These are phyloP conservation scores for Calonectria pseudoturangicola DNA, from an alignment of 2,329 filamentous ascomycete species.

Conservation along the genomic window DNA sequence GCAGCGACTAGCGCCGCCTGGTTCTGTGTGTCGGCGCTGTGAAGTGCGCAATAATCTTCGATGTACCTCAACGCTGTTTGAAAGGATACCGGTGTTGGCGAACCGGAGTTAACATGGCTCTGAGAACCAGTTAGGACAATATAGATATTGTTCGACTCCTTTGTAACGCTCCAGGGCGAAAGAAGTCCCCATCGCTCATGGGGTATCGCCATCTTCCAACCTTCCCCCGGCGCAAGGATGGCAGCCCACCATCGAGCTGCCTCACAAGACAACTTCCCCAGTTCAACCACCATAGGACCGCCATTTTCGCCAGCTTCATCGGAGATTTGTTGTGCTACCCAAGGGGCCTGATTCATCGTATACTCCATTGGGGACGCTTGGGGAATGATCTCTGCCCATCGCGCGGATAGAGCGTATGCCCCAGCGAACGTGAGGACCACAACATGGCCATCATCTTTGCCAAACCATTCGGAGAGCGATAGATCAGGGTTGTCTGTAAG, in stretches of 20 bases:
- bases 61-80: background rate
- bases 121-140: background rate
- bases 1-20: background rate
- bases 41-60: background rate
- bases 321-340: background rate
- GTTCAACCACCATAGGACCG: slow-evolving; percentile 4
- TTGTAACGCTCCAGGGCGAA: slow-evolving; percentile 38
- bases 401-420: slow-evolving; percentile 40
- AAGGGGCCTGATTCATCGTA: slow-evolving; percentile 30
- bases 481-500: slow-evolving; percentile 11
- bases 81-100: background rate
- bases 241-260: slow-evolving; percentile 41
- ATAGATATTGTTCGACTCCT: slow-evolving; percentile 1
- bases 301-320: background rate
- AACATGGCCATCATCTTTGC: slow-evolving; percentile 35
- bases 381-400: slow-evolving; percentile 33
- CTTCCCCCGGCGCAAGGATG: slow-evolving; percentile 37
- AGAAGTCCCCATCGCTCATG: slow-evolving; percentile 30
- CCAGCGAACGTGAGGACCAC: slow-evolving; percentile 33
- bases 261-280: slow-evolving; percentile 19
- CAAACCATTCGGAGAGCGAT: slow-evolving; percentile 24
- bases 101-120: background rate
- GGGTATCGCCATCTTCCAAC: slow-evolving; percentile 38
- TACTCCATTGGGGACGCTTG: slow-evolving; percentile 33
- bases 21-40: background rate